A percentile compares a stretch with the other conserved stretches of the same genome.
Conservation (phyloP, 306 rosid species). For the Trifolium pratense region DNA sequence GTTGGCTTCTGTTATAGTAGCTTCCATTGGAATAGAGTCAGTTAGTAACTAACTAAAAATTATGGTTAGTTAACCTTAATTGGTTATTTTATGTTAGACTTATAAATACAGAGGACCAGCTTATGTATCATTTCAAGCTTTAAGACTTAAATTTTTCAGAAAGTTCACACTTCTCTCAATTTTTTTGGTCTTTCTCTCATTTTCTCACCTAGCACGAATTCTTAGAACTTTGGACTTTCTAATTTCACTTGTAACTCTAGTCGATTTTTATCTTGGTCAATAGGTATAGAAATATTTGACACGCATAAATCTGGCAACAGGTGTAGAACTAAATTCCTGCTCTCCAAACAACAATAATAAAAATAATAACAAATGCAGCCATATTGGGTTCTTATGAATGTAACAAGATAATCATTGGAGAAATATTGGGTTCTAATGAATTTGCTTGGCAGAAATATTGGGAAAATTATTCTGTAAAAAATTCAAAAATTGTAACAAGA, state of each 20-base stretch:
- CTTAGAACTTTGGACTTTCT: background rate
- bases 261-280: background rate
- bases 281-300: slow-evolving; percentile 6
- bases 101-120: background rate
- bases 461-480: too few species aligned
- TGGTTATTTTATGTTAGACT: background rate
- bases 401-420: background rate
- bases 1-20: background rate
- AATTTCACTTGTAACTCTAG: slow-evolving; percentile 11
- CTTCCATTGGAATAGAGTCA: background rate
- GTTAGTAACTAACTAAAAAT: background rate
- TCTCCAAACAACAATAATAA: slow-evolving; percentile 13
- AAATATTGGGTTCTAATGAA: too few species aligned
- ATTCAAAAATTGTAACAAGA: too few species aligned
- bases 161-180: background rate
- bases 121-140: background rate
- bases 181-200: background rate
- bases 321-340: slow-evolving; percentile 14
- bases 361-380: slow-evolving; percentile 17
- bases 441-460: too few species aligned
- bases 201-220: slow-evolving; percentile 8
- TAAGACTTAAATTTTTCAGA: background rate
- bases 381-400: slow-evolving; percentile 13
- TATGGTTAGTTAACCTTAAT: background rate
- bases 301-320: slow-evolving; percentile 8